Conservation (phyloP, 345 rosid species). For the Citrus unshiu region DNA sequence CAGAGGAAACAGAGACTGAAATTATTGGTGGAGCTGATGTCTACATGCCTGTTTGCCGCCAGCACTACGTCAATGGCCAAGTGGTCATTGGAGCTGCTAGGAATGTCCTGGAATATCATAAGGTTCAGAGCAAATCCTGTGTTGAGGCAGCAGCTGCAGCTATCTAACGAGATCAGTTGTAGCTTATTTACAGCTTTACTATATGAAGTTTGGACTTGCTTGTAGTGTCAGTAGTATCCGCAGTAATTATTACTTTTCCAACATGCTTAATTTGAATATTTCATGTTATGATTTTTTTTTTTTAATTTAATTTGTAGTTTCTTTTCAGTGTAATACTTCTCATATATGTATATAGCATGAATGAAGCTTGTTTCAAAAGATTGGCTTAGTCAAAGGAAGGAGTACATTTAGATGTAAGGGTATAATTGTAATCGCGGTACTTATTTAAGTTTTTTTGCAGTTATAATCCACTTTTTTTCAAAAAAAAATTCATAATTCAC, state of each 20-base stretch:
- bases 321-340: background rate
- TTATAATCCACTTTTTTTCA: too few relatives aligned
- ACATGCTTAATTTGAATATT: background rate
- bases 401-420: too few relatives aligned
- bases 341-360: background rate
- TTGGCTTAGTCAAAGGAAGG: too few relatives aligned
- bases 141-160: conserved; percentile 31
- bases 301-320: background rate
- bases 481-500: too few relatives aligned
- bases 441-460: too few relatives aligned
- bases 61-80: conserved; percentile 59
- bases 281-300: background rate
- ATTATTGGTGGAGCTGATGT: conserved; percentile 75
- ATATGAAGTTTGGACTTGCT: too few relatives aligned
- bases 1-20: conserved; percentile 54
- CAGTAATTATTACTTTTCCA: background rate
- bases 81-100: conserved; percentile 35
- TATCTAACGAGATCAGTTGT: background rate
- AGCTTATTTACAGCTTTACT: background rate
- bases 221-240: background rate
- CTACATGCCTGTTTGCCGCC: conserved; percentile 92
- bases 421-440: too few relatives aligned
- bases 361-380: background rate
- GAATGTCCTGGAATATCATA: conserved; percentile 26
- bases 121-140: conserved; percentile 20